Conservation (phyloP, 306 rosid species). For the Datisca glomerata region DNA sequence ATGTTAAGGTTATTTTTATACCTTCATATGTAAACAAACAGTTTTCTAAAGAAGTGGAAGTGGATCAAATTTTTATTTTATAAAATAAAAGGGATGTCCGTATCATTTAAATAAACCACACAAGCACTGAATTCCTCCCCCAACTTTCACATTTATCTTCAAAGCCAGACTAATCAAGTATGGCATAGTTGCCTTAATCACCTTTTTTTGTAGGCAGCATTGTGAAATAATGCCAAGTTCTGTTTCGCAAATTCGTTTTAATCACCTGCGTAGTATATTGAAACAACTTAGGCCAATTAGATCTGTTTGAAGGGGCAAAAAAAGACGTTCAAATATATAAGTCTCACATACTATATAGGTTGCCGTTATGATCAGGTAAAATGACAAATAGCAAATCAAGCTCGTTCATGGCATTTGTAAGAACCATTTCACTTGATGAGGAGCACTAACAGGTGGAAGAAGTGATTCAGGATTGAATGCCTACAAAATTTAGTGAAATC, state of each 20-base stretch:
- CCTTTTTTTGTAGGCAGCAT: slow-evolving; percentile 81
- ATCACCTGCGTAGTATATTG: slow-evolving; percentile 47
- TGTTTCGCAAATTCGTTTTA: slow-evolving; percentile 82
- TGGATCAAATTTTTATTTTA: too few relatives aligned
- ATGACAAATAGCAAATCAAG: slow-evolving; percentile 81
- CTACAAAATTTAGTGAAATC: slow-evolving; percentile 16
- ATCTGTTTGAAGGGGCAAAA: neutral
- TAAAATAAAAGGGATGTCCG: too few relatives aligned
- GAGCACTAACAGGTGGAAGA: slow-evolving; percentile 43
- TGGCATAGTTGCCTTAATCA: slow-evolving; percentile 69
- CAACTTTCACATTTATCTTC: slow-evolving; percentile 89
- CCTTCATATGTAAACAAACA: too few relatives aligned
- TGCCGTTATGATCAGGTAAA: slow-evolving; percentile 86
- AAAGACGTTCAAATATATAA: neutral
- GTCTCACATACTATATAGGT: slow-evolving; percentile 74
- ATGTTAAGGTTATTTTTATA: too few relatives aligned
- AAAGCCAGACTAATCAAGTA: slow-evolving; percentile 81
- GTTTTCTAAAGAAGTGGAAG: slow-evolving; percentile 15
- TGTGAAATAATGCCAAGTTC: slow-evolving; percentile 92
- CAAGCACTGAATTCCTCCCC: slow-evolving; percentile 96
- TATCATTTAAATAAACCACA: too few relatives aligned
- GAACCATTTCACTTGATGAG: slow-evolving; percentile 73
- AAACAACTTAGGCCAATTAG: neutral
- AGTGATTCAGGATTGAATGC: slow-evolving; percentile 67
- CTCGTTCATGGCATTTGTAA: slow-evolving; percentile 69